Evolutionary conservation across 805 yeast genomes (phyloP).

Genomic region (Lipomyces orientalis): DNA sequence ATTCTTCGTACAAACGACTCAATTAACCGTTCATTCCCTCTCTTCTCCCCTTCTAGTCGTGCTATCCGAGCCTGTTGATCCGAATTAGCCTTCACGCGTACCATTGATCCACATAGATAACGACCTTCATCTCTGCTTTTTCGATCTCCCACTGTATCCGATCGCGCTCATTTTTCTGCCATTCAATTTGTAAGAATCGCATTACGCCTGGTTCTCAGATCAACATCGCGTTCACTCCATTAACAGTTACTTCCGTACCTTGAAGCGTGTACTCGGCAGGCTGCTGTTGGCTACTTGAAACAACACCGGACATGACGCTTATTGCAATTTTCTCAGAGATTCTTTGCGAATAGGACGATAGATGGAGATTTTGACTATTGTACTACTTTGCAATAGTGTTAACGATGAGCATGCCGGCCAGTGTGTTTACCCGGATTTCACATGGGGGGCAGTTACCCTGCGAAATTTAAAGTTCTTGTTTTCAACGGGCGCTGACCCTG

Average conservation of each 20-base stretch:
- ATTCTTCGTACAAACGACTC: constrained; percentile 42
- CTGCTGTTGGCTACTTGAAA: constrained; percentile 11
- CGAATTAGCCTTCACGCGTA: not conserved
- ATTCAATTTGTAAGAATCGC: constrained; percentile 66
- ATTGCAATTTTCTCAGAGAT: not conserved
- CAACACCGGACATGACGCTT: constrained; percentile 2
- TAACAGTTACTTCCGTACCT: constrained; percentile 35
- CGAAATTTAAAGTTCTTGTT: not conserved
- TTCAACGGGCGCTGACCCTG: not conserved
- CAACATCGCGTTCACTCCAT: not conserved
- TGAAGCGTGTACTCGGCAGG: constrained; percentile 47
- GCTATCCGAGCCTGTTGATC: constrained; percentile 49
- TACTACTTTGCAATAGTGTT: too few relatives aligned
- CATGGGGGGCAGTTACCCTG: not conserved
- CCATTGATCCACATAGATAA: not conserved
- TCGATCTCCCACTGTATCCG: constrained; percentile 66
- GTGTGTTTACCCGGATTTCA: constrained; percentile 8
- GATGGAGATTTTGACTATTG: not conserved
- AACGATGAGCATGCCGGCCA: too few relatives aligned
- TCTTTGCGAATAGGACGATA: not conserved
- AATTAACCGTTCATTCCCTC: constrained; percentile 44
- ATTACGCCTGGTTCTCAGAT: constrained; percentile 54
- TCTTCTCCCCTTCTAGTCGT: constrained; percentile 60
- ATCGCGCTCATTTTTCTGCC: constrained; percentile 65
- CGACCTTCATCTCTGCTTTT: constrained; percentile 62